A percentile compares a stretch with the other conserved stretches of the same genome.
phyloP scores from a whole-genome alignment of 805 yeast species.

The Zygosaccharomyces siamensis region DNA sequence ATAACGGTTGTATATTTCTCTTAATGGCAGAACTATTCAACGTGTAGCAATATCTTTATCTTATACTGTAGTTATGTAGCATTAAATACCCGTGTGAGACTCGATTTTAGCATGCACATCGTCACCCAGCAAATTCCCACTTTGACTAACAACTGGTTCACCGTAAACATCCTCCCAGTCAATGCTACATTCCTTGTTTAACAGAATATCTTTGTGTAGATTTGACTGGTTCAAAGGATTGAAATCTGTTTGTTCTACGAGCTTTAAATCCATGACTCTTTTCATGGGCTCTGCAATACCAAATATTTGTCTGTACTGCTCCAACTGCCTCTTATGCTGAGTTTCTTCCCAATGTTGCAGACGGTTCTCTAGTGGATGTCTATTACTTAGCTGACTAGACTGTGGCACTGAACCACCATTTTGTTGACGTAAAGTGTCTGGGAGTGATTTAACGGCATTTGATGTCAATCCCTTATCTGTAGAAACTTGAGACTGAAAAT shows the following conservation, averaged over 20 bases:
- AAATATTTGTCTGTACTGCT: constrained; percentile 73
- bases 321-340: constrained; percentile 64
- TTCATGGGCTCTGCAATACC: constrained; percentile 94
- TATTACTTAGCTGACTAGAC: constrained; percentile 59
- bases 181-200: constrained; percentile 67
- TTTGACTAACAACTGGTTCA: constrained; percentile 31
- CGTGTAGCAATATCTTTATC: neutral
- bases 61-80: neutral
- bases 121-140: constrained; percentile 39
- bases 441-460: constrained; percentile 55
- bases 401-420: constrained; percentile 54
- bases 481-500: constrained; percentile 44
- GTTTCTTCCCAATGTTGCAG: constrained; percentile 75
- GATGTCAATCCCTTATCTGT: constrained; percentile 51
- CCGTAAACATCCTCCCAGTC: constrained; percentile 94
- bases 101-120: constrained; percentile 77
- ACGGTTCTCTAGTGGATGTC: constrained; percentile 83
- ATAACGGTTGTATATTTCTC: neutral
- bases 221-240: constrained; percentile 50
- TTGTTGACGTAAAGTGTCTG: constrained; percentile 60
- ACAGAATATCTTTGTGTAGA: constrained; percentile 70
- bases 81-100: constrained; percentile 49
- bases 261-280: constrained; percentile 80
- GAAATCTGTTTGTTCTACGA: constrained; percentile 65
- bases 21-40: too few relatives aligned